These are phyloP conservation scores for Aspergillus sclerotialis DNA, from an alignment of 2,329 filamentous ascomycete species.

Conservation along the genomic window DNA sequence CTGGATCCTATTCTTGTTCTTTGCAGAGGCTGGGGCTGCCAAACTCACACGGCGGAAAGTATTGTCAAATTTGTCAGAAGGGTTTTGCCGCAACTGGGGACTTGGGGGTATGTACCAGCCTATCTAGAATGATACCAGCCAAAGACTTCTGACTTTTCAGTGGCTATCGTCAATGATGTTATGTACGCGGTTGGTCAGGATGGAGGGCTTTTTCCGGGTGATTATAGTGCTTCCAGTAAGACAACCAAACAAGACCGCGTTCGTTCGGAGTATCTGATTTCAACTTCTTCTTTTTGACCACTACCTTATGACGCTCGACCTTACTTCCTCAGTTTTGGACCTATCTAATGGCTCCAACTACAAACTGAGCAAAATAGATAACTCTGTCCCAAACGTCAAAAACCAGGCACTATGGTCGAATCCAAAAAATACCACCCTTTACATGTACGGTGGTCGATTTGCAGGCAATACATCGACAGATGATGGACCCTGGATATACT, in stretches of 20 bases:
- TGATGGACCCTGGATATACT: conserved; percentile 7
- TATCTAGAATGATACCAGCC: background rate
- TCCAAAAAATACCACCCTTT: conserved; percentile 7
- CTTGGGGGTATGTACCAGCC: conserved; percentile 8
- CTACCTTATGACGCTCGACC: conserved; percentile 9
- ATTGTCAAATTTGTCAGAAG: too few relatives aligned
- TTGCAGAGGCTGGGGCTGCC: too few relatives aligned
- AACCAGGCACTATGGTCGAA: conserved; percentile 9
- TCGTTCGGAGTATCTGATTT: background rate
- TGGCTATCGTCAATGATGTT: conserved; percentile 7
- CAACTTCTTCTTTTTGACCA: conserved; percentile 4
- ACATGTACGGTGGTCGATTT: conserved; percentile 6
- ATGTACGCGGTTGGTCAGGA: conserved; percentile 9
- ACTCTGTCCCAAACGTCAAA: conserved; percentile 6
- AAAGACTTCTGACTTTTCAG: conserved; percentile 2
- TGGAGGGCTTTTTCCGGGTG: conserved; percentile 7
- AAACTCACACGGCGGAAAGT: too few relatives aligned
- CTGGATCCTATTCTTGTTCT: too few relatives aligned
- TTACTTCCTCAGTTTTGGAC: conserved; percentile 3
- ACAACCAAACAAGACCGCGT: too few relatives aligned
- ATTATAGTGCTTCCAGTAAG: conserved; percentile 7
- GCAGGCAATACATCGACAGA: conserved; percentile 4
- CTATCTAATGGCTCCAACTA: conserved; percentile 7
- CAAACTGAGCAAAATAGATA: conserved; percentile 7
- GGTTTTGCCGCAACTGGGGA: conserved; percentile 11